Evolutionary conservation across 495 filamentous ascomycete genomes (phyloP).

Genomic region (Xylaria flabelliformis): DNA sequence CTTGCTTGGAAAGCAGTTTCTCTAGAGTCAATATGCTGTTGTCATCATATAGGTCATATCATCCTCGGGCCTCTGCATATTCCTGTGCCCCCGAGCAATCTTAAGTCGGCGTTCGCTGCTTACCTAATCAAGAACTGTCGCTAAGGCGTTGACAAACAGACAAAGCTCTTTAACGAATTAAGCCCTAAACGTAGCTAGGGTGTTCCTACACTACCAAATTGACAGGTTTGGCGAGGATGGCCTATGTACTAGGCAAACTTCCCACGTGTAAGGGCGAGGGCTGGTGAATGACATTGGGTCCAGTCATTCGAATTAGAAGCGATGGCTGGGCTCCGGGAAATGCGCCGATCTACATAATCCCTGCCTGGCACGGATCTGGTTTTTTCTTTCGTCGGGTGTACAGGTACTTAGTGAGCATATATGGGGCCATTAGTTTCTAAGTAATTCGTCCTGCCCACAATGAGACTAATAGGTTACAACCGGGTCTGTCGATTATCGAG

Average conservation of each 20-base stretch:
- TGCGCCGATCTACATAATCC: slow-evolving; percentile 44
- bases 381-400: not conserved
- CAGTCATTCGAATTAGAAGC: slow-evolving; percentile 10
- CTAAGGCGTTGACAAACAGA: not conserved
- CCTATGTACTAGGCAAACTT: not conserved
- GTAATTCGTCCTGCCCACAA: not conserved
- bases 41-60: not conserved
- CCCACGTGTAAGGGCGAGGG: slow-evolving; percentile 15
- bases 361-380: slow-evolving; percentile 26
- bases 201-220: not conserved
- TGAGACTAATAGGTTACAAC: not conserved
- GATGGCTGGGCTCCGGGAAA: slow-evolving; percentile 38
- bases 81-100: slow-evolving; percentile 23
- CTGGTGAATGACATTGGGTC: not conserved
- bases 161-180: not conserved
- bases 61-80: not conserved
- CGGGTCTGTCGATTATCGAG: not conserved
- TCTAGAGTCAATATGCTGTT: not conserved
- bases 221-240: slow-evolving; percentile 1
- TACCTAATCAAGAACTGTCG: not conserved
- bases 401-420: not conserved
- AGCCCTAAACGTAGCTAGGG: not conserved
- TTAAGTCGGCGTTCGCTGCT: not conserved
- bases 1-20: not conserved
- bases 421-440: not conserved